These are phyloP conservation scores for Anastatica hierochuntica DNA, from an alignment of 345 rosid species.

Conservation along the genomic window DNA sequence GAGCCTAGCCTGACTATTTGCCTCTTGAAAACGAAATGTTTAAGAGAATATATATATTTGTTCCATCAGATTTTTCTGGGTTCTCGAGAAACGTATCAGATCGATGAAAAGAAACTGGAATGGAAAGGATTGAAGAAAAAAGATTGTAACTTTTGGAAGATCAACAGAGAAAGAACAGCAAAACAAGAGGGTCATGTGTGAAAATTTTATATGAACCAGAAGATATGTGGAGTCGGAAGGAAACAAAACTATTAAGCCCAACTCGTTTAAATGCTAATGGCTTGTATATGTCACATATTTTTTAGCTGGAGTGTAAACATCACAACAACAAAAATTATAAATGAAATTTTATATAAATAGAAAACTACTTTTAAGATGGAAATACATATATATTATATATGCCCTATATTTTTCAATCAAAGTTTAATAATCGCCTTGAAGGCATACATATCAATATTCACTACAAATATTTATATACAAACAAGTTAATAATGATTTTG, in stretches of 20 bases:
- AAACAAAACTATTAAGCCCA: too few relatives aligned
- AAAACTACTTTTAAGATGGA: neutral
- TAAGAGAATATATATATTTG: too few relatives aligned
- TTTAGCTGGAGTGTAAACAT: too few relatives aligned
- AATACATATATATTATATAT: neutral
- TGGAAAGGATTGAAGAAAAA: neutral
- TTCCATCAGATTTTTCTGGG: neutral
- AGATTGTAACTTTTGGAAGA: constrained; percentile 3
- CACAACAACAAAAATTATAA: neutral
- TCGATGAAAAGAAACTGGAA: too few relatives aligned
- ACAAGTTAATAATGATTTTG: neutral
- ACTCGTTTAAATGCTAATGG: too few relatives aligned
- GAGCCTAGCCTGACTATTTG: too few relatives aligned
- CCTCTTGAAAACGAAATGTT: constrained; percentile 7
- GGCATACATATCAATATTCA: constrained; percentile 1
- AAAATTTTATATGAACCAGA: too few relatives aligned
- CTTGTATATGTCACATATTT: too few relatives aligned
- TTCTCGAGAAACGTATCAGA: neutral
- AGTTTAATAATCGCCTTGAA: constrained; percentile 5
- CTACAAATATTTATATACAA: constrained; percentile 12
- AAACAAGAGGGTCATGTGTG: too few relatives aligned
- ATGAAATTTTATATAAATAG: too few relatives aligned
- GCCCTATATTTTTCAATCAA: too few relatives aligned
- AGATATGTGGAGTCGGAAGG: too few relatives aligned
- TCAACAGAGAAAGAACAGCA: neutral